Evolutionary conservation across 306 rosid species (phyloP).

Genomic region (Citrullus colocynthis): DNA sequence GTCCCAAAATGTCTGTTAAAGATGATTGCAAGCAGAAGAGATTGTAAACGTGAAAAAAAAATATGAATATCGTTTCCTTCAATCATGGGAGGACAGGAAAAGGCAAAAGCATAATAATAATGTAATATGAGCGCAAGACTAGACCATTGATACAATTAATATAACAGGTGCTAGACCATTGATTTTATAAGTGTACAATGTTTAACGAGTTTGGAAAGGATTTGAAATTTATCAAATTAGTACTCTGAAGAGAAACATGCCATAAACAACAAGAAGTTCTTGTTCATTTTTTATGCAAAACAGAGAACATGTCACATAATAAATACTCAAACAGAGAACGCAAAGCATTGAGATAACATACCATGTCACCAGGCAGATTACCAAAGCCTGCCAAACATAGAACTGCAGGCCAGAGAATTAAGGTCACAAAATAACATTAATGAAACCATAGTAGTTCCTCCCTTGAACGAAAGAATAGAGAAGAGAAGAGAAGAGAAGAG

Average conservation of each 20-base stretch:
- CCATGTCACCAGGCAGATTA: constrained; percentile 94
- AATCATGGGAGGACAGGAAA: background rate
- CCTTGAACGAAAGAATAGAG: background rate
- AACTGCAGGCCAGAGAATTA: constrained; percentile 47
- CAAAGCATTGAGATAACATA: constrained; percentile 29
- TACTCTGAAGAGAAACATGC: background rate
- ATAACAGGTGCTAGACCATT: background rate
- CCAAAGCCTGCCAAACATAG: constrained; percentile 93
- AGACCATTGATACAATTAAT: too few species aligned
- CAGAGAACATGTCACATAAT: background rate
- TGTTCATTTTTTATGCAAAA: background rate
- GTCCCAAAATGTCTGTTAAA: constrained; percentile 83
- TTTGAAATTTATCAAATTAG: background rate
- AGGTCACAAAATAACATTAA: constrained; percentile 22
- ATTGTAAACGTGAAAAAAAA: background rate
- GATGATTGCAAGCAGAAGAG: background rate
- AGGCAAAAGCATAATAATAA: background rate
- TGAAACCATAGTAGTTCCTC: background rate
- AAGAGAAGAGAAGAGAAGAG: background rate
- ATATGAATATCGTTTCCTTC: background rate
- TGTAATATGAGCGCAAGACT: background rate
- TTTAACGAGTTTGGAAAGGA: background rate
- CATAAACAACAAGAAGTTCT: background rate
- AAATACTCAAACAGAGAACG: background rate
- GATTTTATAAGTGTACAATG: background rate